Base-by-base conservation (phyloP, 176 grass and related monocot genomes). In the Zoysia japonica region DNA sequence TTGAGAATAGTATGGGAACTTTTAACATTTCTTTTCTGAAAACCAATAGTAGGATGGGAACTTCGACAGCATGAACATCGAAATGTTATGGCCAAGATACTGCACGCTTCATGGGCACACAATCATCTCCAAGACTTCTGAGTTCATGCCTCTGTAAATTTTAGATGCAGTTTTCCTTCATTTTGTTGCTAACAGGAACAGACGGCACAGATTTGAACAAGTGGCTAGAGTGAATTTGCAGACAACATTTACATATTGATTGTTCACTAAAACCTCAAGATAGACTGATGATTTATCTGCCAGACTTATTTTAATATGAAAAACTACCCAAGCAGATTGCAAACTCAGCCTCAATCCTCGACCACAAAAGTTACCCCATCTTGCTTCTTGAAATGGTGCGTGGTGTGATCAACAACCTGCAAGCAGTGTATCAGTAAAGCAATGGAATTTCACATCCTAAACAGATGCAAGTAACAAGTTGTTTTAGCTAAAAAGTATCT, bases 371-470 rank as follows among this genome's bases (percentile, higher is more conserved):
- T 75, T 65, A 93, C 46, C 3, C 90, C 82, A 41, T 99, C 86
- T 1, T 86, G 65, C 71, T 84, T 70, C 37, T 43, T 38, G 76
- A 99, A 99, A 62, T 82, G 6, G 76, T 95, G 88, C 16, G 84
- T 86, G 5, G 90, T 99, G 79, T 93, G 92, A 85, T 99, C 92
- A 7, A 96, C 92, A 54, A 88, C 87, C 96, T 99, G 88, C 15
- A 43, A 39, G 61, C 51, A 68, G 57, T 17, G 45, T 15, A 59
- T 62, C 15, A n/a, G 5, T 52, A 8, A 68, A 68, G 3, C 10
- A 44, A 47, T 9, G 0, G 0, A 55, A 48, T 13, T 69, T 59
- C 52, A 62, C 3, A 68, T 48, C 60, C 48, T 55, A 60, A 56
- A 44, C 16, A 71, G 65, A 67, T 57, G 69, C 11, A 13, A 3